phyloP scores from a whole-genome alignment of 192 early-diverging fungal genomes.

The Coemansia interrupta region DNA sequence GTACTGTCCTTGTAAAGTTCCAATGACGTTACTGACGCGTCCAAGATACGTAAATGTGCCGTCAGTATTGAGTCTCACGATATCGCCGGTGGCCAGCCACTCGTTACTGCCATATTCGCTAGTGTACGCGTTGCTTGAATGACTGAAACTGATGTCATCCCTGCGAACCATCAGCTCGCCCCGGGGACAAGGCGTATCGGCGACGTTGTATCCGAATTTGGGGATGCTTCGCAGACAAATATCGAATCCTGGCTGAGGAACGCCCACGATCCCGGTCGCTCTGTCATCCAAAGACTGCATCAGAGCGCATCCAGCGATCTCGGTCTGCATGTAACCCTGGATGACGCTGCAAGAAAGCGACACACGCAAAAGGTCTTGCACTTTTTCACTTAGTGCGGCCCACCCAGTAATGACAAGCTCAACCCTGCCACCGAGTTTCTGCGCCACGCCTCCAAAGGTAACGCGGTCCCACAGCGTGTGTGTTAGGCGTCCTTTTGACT shows the following conservation, averaged over 20 bases:
- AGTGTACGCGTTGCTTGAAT: conserved; percentile 68
- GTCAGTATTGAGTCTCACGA: conserved; percentile 62
- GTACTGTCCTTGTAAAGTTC: conserved; percentile 75
- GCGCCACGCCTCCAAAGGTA: conserved; percentile 59
- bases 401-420: conserved; percentile 73
- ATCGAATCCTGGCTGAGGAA: conserved; percentile 61
- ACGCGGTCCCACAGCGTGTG: conserved; percentile 75
- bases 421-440: conserved; percentile 11
- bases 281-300: conserved; percentile 53
- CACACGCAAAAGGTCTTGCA: conserved; percentile 65
- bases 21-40: conserved; percentile 69
- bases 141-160: conserved; percentile 62
- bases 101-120: conserved; percentile 55
- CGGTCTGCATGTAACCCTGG: conserved; percentile 86
- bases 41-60: conserved; percentile 72
- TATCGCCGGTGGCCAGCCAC: conserved; percentile 80
- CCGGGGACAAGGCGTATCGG: conserved; percentile 69
- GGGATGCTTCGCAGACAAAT: conserved; percentile 81
- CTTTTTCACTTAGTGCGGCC: conserved; percentile 68
- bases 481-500: conserved; percentile 58
- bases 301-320: conserved; percentile 54
- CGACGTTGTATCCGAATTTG: conserved; percentile 72
- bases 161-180: conserved; percentile 85
- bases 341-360: conserved; percentile 63
- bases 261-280: conserved; percentile 64